phyloP scores from a whole-genome alignment of 352 stramenopile genomes.

The Pythium sukuiense region DNA sequence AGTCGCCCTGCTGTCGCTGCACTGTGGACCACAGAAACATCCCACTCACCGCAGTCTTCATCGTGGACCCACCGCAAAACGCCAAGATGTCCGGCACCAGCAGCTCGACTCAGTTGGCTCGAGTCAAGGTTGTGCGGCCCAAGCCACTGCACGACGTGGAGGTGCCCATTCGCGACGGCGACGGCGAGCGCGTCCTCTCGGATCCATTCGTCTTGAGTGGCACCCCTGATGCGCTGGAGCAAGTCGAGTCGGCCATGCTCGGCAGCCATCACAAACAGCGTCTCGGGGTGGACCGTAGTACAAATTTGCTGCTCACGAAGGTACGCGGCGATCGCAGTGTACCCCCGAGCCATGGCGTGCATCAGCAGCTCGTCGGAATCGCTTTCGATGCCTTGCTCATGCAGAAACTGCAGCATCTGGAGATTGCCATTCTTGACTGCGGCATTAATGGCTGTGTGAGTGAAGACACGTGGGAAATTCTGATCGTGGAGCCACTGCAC shows the following conservation, averaged over 20 bases:
- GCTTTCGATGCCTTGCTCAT: conserved; percentile 4
- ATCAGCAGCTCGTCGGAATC: neutral
- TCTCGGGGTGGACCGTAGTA: conserved; percentile 8
- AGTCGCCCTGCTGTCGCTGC: conserved; percentile 4
- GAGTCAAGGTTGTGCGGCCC: conserved; percentile 1
- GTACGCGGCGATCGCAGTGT: conserved; percentile 13
- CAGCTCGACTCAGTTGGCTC: conserved; percentile 11
- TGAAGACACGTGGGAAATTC: conserved; percentile 1
- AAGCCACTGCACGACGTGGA: conserved; percentile 16
- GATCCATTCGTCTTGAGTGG: conserved; percentile 1
- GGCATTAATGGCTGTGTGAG: conserved; percentile 2
- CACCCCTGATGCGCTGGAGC: conserved; percentile 5
- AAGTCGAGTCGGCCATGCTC: conserved; percentile 12
- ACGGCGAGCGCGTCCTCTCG: conserved; percentile 10
- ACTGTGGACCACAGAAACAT: neutral
- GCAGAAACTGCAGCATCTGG: conserved; percentile 3
- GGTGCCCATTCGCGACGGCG: conserved; percentile 10
- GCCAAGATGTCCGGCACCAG: conserved; percentile 11
- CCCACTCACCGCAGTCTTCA: conserved; percentile 18
- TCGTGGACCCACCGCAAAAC: conserved; percentile 21
- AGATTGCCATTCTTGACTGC: conserved; percentile 12
- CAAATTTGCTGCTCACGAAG: conserved; percentile 9
- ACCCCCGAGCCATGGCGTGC: conserved; percentile 12
- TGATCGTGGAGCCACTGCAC: conserved; percentile 19
- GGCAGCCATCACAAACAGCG: conserved; percentile 9